phyloP scores from a whole-genome alignment of 169 alveolate genomes.

The Babesia gibsoni region DNA sequence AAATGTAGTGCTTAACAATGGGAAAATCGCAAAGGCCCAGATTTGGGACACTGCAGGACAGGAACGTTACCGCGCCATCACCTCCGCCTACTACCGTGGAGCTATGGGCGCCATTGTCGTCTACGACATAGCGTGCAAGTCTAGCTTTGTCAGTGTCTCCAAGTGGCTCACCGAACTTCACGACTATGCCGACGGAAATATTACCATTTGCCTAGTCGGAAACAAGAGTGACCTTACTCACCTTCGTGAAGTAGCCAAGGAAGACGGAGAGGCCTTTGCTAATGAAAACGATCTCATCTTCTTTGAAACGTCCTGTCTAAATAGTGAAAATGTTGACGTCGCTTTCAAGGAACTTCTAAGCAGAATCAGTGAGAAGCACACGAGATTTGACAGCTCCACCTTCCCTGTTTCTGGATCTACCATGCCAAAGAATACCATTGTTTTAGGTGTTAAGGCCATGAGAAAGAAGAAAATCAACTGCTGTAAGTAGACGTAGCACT shows the following conservation, averaged over 20 bases:
- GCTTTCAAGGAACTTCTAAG: conserved; percentile 85
- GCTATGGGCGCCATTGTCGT: conserved; percentile 99
- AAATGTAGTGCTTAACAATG: conserved; percentile 83
- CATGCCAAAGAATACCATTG: conserved; percentile 26
- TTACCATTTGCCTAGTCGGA: conserved; percentile 95
- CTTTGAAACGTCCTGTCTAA: conserved; percentile 96
- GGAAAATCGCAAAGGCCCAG: conserved; percentile 92
- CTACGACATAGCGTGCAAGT: conserved; percentile 95
- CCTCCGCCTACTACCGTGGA: conserved; percentile 98
- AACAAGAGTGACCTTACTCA: conserved; percentile 94
- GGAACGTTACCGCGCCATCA: conserved; percentile 98
- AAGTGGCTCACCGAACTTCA: conserved; percentile 96
- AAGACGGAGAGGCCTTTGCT: conserved; percentile 90
- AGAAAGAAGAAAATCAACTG: conserved; percentile 23
- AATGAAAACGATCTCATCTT: conserved; percentile 87
- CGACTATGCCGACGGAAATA: conserved; percentile 95
- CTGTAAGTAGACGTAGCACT: too few species aligned
- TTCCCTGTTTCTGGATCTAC: not conserved
- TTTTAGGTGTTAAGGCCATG: conserved; percentile 3
- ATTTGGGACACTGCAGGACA: conserved; percentile 99
- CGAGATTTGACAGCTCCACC: conserved; percentile 28
- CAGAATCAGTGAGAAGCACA: conserved; percentile 70
- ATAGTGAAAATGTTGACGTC: conserved; percentile 91
- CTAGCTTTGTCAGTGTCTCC: conserved; percentile 90
- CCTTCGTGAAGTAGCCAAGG: conserved; percentile 85